Conservation (phyloP, 495 filamentous ascomycete genomes). For the Penicillium diatomitis region DNA sequence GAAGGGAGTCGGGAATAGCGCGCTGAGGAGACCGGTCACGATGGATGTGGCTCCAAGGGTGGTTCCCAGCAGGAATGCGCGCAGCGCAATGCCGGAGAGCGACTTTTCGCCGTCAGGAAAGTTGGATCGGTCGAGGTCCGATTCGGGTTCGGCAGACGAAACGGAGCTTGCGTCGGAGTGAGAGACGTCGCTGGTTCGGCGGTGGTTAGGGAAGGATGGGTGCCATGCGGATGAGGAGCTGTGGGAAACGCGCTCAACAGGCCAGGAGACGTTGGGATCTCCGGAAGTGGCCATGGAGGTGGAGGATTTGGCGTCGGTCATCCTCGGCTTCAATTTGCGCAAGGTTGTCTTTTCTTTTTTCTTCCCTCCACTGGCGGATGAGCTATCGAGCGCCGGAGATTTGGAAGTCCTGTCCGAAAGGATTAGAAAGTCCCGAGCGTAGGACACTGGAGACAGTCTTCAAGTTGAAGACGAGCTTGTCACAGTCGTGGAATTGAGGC, state of each 20-base stretch:
- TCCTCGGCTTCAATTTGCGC: not conserved
- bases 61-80: slow-evolving; percentile 52
- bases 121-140: slow-evolving; percentile 20
- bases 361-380: too few relatives aligned
- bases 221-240: slow-evolving; percentile 12
- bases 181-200: slow-evolving; percentile 4
- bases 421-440: too few relatives aligned
- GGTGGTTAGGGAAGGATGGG: slow-evolving; percentile 7
- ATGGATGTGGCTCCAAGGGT: slow-evolving; percentile 36
- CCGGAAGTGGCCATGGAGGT: slow-evolving; percentile 6
- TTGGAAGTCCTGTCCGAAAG: too few relatives aligned
- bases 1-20: slow-evolving; percentile 36
- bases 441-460: not conserved
- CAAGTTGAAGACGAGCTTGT: not conserved
- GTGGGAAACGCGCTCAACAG: slow-evolving; percentile 2
- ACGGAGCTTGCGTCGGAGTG: slow-evolving; percentile 1
- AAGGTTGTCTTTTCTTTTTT: too few relatives aligned
- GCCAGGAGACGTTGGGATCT: slow-evolving; percentile 6
- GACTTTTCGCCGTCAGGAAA: slow-evolving; percentile 55
- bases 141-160: slow-evolving; percentile 1
- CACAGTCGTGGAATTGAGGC: not conserved
- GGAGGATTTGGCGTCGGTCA: slow-evolving; percentile 7
- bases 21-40: slow-evolving; percentile 32
- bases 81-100: slow-evolving; percentile 69
- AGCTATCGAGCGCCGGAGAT: too few relatives aligned